Conservation (phyloP, 2,329 filamentous ascomycete genomes). For the Ascomycota sp. region DNA sequence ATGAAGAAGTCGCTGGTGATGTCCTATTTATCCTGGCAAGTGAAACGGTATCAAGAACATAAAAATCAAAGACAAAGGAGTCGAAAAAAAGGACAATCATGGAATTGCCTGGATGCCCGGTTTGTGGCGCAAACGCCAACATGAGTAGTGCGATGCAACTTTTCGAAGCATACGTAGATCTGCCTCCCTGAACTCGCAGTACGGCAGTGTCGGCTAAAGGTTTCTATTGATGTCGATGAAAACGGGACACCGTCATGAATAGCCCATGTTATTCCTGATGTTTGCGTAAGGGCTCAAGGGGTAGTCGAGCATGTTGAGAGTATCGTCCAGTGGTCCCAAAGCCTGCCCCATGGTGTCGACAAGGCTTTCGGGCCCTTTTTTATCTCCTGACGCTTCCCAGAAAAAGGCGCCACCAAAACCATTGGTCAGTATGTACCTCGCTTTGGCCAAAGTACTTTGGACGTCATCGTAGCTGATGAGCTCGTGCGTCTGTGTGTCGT, state of each 20-base stretch:
- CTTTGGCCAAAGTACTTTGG: constrained; percentile 37
- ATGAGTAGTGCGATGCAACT: no score
- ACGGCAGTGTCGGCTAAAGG: no score
- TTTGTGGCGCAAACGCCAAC: no score
- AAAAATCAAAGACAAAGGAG: no score
- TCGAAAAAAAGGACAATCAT: no score
- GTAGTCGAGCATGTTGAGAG: constrained; percentile 31
- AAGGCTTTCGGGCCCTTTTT: constrained; percentile 29
- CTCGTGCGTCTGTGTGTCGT: constrained; percentile 33
- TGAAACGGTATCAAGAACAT: no score
- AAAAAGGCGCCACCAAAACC: constrained; percentile 60
- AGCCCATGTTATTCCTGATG: constrained; percentile 17
- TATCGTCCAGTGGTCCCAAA: constrained; percentile 25
- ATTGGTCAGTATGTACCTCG: constrained; percentile 35
- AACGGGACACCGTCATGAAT: neutral
- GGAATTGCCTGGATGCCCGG: no score
- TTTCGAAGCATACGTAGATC: no score
- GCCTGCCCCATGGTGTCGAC: constrained; percentile 27
- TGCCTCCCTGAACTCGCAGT: no score
- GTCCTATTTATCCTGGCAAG: no score
- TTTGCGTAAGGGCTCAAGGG: constrained; percentile 38
- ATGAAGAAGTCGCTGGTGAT: neutral
- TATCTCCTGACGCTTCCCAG: constrained; percentile 64
- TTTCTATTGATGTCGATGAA: no score
- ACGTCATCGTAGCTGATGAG: constrained; percentile 54